Percentiles rank a stretch among this genome's conserved stretches.
Evolutionary conservation across 345 rosid genomes (phyloP).

Genomic region (Rubroshorea leprosula): DNA sequence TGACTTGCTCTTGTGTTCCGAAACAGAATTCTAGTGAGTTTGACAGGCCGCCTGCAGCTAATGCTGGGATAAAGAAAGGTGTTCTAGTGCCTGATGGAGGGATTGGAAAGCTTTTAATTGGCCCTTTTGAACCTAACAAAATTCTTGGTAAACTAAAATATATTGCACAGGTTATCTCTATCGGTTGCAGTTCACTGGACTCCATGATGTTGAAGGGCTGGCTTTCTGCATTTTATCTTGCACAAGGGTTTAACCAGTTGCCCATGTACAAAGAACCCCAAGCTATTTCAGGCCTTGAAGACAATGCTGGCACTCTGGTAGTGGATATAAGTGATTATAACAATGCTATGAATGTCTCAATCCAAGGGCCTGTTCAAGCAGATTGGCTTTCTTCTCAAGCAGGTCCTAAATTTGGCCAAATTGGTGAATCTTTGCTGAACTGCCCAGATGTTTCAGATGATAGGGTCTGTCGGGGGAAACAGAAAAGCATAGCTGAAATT

Average conservation of each 20-base stretch:
- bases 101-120: constrained; percentile 37
- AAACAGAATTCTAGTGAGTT: constrained; percentile 28
- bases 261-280: constrained; percentile 41
- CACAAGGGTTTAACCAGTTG: constrained; percentile 44
- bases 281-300: constrained; percentile 66
- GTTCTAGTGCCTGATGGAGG: constrained; percentile 55
- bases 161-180: constrained; percentile 33
- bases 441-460: constrained; percentile 30
- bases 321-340: constrained; percentile 21
- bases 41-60: constrained; percentile 34
- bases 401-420: constrained; percentile 20
- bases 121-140: constrained; percentile 41
- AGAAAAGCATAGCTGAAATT: constrained; percentile 87
- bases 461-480: constrained; percentile 46
- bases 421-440: constrained; percentile 22
- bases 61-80: constrained; percentile 70
- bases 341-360: constrained; percentile 24
- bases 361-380: constrained; percentile 39
- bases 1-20: constrained; percentile 55
- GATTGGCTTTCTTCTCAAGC: constrained; percentile 27
- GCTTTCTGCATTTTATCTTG: constrained; percentile 61
- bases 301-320: constrained; percentile 26
- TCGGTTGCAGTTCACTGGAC: constrained; percentile 42
- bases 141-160: constrained; percentile 42
- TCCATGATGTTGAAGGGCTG: constrained; percentile 46